Conservation (phyloP, 176 grass and related monocot genomes). For the Phyllostachys edulis region DNA sequence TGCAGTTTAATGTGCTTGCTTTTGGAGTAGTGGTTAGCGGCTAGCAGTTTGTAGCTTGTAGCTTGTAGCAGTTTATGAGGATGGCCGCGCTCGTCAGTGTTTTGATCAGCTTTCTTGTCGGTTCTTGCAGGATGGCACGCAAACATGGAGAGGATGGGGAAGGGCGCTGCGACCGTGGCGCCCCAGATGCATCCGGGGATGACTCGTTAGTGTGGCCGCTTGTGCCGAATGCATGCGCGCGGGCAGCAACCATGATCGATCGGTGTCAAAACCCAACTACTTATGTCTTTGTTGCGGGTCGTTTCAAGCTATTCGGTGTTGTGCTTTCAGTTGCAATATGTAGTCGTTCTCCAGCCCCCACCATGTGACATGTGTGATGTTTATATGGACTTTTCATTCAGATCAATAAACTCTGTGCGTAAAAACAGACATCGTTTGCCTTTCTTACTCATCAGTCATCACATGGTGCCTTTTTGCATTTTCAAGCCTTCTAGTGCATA, state of each 20-base stretch:
- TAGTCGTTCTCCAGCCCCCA: no score
- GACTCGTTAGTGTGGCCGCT: slow-evolving; percentile 4
- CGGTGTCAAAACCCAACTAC: not conserved
- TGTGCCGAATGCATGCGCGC: not conserved
- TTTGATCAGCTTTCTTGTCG: not conserved
- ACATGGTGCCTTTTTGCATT: not conserved
- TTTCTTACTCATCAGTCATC: not conserved
- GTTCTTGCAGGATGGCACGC: slow-evolving; percentile 53
- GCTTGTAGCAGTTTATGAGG: no score
- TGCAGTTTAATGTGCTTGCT: no score
- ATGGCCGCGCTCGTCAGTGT: no score
- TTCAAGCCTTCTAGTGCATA: no score
- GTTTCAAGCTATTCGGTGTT: not conserved
- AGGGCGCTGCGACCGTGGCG: slow-evolving; percentile 30
- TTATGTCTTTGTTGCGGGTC: not conserved
- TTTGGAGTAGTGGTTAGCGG: no score
- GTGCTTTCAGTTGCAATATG: not conserved
- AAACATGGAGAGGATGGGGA: slow-evolving; percentile 68
- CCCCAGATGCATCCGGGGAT: slow-evolving; percentile 33
- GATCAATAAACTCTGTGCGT: not conserved
- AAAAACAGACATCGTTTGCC: not conserved
- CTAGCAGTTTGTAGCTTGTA: no score
- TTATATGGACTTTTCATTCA: not conserved
- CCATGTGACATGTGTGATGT: not conserved
- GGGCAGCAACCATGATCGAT: not conserved